Evolutionary conservation across 495 filamentous ascomycete genomes (phyloP).

Genomic region (Clohesyomyces aquaticus): DNA sequence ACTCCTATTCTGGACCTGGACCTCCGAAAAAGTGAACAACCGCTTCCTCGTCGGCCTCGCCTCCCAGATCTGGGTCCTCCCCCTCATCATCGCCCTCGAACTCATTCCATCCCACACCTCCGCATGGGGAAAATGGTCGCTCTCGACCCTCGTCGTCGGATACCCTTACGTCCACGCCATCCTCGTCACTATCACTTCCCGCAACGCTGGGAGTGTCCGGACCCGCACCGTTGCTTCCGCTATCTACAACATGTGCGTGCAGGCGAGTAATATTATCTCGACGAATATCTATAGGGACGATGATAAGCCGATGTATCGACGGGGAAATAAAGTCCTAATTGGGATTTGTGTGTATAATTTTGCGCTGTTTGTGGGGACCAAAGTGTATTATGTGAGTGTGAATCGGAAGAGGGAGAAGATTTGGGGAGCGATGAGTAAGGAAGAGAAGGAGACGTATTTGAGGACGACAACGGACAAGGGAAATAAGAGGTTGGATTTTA

Average conservation of each 20-base stretch:
- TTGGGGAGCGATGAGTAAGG: constrained; percentile 64
- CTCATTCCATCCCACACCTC: constrained; percentile 44
- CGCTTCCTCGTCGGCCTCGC: constrained; percentile 56
- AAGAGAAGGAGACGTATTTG: constrained; percentile 66
- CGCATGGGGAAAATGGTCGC: constrained; percentile 30
- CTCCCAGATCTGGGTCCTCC: constrained; percentile 62
- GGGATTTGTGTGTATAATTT: constrained; percentile 38
- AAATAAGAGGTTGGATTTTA: constrained; percentile 63
- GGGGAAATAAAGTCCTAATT: constrained; percentile 40
- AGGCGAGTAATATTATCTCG: constrained; percentile 40
- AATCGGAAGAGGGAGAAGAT: constrained; percentile 49
- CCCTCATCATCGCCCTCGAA: constrained; percentile 58
- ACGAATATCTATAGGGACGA: constrained; percentile 42
- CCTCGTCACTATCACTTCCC: constrained; percentile 45
- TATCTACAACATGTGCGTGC: constrained; percentile 59
- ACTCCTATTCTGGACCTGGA: constrained; percentile 58
- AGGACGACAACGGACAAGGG: constrained; percentile 66
- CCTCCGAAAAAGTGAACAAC: constrained; percentile 63
- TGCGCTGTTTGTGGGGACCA: constrained; percentile 38
- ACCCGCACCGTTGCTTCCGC: constrained; percentile 61
- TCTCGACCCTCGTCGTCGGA: constrained; percentile 38
- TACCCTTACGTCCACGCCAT: constrained; percentile 41
- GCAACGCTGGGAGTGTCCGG: constrained; percentile 62
- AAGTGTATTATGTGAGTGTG: constrained; percentile 37
- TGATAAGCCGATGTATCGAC: constrained; percentile 41